Base-by-base conservation (phyloP, 345 rosid species). In the Syzygium aqueum region DNA sequence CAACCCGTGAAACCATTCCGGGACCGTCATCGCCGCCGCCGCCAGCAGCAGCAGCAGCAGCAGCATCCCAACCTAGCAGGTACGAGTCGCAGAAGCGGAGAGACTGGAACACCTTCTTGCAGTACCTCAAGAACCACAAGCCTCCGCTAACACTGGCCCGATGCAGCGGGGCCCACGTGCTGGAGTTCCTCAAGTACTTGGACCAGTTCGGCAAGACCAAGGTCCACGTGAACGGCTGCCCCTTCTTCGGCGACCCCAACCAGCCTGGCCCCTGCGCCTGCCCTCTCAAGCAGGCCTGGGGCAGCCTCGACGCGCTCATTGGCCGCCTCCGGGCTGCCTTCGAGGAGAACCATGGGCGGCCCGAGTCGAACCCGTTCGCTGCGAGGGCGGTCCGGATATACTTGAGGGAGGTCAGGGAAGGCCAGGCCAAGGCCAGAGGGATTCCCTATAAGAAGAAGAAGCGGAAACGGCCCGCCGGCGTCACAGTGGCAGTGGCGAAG, bases 141-240 rank as follows among this genome's bases (percentile, higher is more conserved):
- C 96, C 97, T 0, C 96, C 97, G 33, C 87, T 94, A 2, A 89
- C 95, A 11, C 89, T 94, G 8, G 88, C 94, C 4, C 89, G 96
- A 2, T 94, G 97, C 88, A 94, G 97, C 57, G 97, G 97, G 10
- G 95, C 97, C 10, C 96, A 94, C 87, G 97, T 93, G 50, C 92
- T 94, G 78, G 97, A 94, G 90, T 94, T 94, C 88, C 88, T 94
- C 88, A 94, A 92, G 89, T 94, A 94, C 90, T 85, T 94, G 5
- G 97, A 94, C 87, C 97, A 94, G 86, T 94, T 94, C 63, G 97
- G 97, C 22, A 94, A 94, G 89, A 94, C 97, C 9, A 94, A 94
- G 88, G 97, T 94, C 84, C 97, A 95, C 92, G 84, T 91, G 84
- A 78, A 88, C 37, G 91, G 90, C 6, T 94, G 96, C 87, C 95